These are phyloP conservation scores for Colletotrichum sp. DNA, from an alignment of 2,329 filamentous ascomycete species.

Conservation along the genomic window DNA sequence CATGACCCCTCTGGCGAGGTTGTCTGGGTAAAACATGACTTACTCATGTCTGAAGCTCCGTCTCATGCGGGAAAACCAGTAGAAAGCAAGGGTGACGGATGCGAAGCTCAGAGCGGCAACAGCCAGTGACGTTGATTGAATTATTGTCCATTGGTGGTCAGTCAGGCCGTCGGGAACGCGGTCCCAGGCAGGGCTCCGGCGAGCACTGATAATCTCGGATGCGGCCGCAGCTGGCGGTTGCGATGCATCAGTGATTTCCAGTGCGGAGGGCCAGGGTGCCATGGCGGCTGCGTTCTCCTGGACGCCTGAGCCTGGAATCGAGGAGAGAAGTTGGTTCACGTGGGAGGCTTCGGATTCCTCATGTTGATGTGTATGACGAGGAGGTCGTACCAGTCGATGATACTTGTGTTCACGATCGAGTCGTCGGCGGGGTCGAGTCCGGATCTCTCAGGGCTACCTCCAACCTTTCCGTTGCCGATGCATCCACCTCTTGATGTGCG, in stretches of 20 bases:
- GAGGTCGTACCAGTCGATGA: background rate
- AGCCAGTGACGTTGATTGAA: constrained; percentile 37
- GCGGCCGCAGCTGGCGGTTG: background rate
- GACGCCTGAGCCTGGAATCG: background rate
- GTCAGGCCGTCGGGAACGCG: constrained; percentile 8
- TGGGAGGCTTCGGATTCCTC: constrained; percentile 20
- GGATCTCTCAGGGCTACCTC: background rate
- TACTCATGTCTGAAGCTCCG: constrained; percentile 77
- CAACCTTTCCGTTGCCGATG: background rate
- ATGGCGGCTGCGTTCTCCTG: constrained; percentile 7
- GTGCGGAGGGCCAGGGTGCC: constrained; percentile 10
- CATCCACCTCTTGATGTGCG: background rate
- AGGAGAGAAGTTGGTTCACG: background rate
- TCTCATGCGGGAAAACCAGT: constrained; percentile 78
- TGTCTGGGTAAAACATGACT: constrained; percentile 30
- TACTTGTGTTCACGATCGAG: background rate
- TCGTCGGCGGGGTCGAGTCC: background rate
- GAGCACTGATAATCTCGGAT: background rate
- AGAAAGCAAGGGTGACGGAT: constrained; percentile 61
- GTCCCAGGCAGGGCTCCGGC: background rate
- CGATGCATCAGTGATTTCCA: background rate
- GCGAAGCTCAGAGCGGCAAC: constrained; percentile 59
- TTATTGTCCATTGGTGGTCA: constrained; percentile 14
- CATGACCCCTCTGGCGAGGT: background rate
- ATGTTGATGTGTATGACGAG: background rate